These are phyloP conservation scores for Penicillium sp. DNA, from an alignment of 2,329 filamentous ascomycete genomes.

Conservation along the genomic window DNA sequence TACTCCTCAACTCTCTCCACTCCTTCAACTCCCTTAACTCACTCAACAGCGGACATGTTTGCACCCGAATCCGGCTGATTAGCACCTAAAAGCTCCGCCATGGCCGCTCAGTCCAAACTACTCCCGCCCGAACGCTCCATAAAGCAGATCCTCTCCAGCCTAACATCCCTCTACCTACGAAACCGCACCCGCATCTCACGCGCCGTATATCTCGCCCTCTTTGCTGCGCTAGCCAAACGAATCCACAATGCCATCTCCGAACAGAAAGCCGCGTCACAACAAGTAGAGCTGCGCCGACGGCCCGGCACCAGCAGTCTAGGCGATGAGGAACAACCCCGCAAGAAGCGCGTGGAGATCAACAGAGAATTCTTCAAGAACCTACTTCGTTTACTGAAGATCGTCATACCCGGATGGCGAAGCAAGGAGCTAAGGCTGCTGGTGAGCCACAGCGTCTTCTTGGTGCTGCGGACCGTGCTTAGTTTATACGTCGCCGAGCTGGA, in stretches of 20 bases:
- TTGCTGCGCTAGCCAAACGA: slow-evolving; percentile 72
- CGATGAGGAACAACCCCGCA: slow-evolving; percentile 41
- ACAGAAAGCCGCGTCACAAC: slow-evolving; percentile 76
- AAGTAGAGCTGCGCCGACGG: slow-evolving; percentile 53
- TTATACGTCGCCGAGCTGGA: slow-evolving; percentile 94
- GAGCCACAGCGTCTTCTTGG: slow-evolving; percentile 87
- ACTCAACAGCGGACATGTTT: slow-evolving; percentile 14
- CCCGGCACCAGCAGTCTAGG: slow-evolving; percentile 38
- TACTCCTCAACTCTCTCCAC: slow-evolving; percentile 1
- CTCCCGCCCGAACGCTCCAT: slow-evolving; percentile 56
- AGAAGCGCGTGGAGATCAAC: slow-evolving; percentile 78
- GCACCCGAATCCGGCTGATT: slow-evolving; percentile 15
- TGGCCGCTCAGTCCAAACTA: slow-evolving; percentile 70
- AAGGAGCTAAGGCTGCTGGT: slow-evolving; percentile 78
- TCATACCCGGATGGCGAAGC: slow-evolving; percentile 80
- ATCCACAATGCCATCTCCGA: slow-evolving; percentile 85
- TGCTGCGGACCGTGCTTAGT: slow-evolving; percentile 83
- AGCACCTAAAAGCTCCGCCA: slow-evolving; percentile 31
- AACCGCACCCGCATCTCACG: slow-evolving; percentile 76
- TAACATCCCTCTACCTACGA: slow-evolving; percentile 64
- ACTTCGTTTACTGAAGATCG: slow-evolving; percentile 69
- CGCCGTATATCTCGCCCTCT: slow-evolving; percentile 71
- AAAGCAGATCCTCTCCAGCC: slow-evolving; percentile 55
- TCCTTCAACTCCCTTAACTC: background rate
- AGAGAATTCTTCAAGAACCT: slow-evolving; percentile 75